Base-by-base conservation (phyloP, 306 rosid genomes). In the Inga laurina region DNA sequence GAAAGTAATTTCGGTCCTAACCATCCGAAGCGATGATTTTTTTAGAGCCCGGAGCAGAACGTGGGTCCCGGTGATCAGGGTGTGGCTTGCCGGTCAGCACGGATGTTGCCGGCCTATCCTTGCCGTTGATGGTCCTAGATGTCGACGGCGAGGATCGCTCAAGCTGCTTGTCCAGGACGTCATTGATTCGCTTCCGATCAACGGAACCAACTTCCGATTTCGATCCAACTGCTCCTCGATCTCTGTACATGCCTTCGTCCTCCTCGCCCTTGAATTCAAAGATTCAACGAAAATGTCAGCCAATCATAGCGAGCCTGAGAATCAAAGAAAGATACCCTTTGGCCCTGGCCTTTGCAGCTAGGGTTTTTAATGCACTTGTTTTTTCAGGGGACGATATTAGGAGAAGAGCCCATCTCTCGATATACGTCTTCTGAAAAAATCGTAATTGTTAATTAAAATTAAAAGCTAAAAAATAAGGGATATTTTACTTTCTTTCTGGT, bases 101-200 rank as follows among this genome's bases (percentile, higher is more conserved):
- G 35, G 92, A 57, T 79, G 76, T 82, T 46, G 79, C 73, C 48
- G 82, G 80, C 79, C 82, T 82, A 37, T 89, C 94, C 84, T 88
- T 91, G 84, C 87, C 94, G 90, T 88, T 91, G 86, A 86, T 84
- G 39, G 93, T 79, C 43, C 96, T 87, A 10, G 99, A 94, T 43
- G 99, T 90, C 30, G 99, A 96, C 18, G 99, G 97, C 68, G 99
- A 91, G 68, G 99, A 96, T 85, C 97, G 94, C 73, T 92, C 97
- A 16, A 96, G 87, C 88, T 91, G 97, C 81, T 96, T 96, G 71
- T 96, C 99, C 41, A 96, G 88, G 16, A 92, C 98, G 65, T 93
- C 99, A 92, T 92, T 94, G 94, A 96, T 89, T 82, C 97, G 91
- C 85, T 90, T 93, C 88, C 98, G 99, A 91, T 96, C 92, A 80